Percentiles rank a stretch among this genome's conserved stretches.
These are phyloP conservation scores for Saccharomyces eubayanus DNA, from an alignment of 805 yeast species.

Conservation along the genomic window DNA sequence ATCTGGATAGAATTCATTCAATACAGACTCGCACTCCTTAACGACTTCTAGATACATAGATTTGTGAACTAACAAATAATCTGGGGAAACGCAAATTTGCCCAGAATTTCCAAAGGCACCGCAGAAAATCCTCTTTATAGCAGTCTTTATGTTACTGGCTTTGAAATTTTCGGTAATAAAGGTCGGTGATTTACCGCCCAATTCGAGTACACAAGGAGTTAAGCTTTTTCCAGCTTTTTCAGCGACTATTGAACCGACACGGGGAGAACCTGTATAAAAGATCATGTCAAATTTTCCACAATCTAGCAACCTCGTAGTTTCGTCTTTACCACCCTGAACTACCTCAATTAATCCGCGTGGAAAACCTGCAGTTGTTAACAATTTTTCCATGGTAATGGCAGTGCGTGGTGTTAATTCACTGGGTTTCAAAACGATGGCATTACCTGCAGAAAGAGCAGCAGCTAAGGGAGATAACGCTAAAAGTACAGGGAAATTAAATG, in stretches of 20 bases:
- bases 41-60: constrained; percentile 46
- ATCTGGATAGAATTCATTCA: constrained; percentile 39
- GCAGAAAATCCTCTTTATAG: constrained; percentile 63
- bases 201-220: constrained; percentile 73
- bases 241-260: constrained; percentile 71
- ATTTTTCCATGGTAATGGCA: constrained; percentile 44
- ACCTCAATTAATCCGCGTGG: constrained; percentile 50
- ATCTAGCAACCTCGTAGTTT: constrained; percentile 50
- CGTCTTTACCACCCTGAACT: constrained; percentile 66
- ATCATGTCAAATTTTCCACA: constrained; percentile 66
- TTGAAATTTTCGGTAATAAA: constrained; percentile 48
- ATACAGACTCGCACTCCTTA: constrained; percentile 32
- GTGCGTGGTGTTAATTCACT: constrained; percentile 64
- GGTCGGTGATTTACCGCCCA: constrained; percentile 91
- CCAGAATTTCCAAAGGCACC: constrained; percentile 77
- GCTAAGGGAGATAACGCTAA: constrained; percentile 58
- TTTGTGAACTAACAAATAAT: constrained; percentile 65
- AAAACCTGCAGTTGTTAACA: constrained; percentile 42
- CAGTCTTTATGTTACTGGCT: constrained; percentile 36
- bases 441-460: constrained; percentile 83
- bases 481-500: constrained; percentile 41
- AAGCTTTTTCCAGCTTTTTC: constrained; percentile 75
- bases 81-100: constrained; percentile 87
- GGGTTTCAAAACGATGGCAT: constrained; percentile 68
- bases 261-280: constrained; percentile 73